Evolutionary conservation across 2,329 filamentous ascomycete species (phyloP).

Genomic region (Venturia pyrina): DNA sequence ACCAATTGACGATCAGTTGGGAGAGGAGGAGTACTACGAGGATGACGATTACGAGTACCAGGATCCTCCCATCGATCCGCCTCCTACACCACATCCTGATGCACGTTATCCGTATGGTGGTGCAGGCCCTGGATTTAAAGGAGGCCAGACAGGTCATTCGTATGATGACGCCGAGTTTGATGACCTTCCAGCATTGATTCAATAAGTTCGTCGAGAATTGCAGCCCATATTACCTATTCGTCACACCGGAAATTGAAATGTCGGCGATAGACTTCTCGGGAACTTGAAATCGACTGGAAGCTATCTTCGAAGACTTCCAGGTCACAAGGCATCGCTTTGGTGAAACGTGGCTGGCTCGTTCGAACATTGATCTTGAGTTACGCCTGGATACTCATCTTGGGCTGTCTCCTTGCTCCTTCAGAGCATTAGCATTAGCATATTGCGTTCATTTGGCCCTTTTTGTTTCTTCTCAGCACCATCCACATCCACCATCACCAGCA

Average conservation of each 20-base stretch:
- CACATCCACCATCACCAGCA: not conserved
- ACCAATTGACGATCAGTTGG: not conserved
- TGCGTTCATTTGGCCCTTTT: not conserved
- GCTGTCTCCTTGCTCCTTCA: not conserved
- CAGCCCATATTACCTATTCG: not conserved
- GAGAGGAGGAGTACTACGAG: conserved; percentile 11
- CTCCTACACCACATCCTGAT: not conserved
- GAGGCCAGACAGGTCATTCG: not conserved
- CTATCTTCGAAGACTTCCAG: not conserved
- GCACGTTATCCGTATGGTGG: not conserved
- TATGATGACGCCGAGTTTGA: not conserved
- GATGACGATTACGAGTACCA: conserved; percentile 11
- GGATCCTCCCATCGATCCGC: conserved; percentile 3
- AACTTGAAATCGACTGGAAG: not conserved
- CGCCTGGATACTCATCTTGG: not conserved
- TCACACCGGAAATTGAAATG: no score
- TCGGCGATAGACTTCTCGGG: no score
- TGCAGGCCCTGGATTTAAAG: not conserved
- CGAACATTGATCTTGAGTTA: not conserved
- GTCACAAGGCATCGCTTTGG: not conserved
- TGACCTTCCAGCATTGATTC: not conserved
- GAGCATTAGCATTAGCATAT: not conserved
- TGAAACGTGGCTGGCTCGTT: not conserved
- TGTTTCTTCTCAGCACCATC: not conserved
- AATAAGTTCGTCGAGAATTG: not conserved